Evolutionary conservation across 208 protist species (phyloP).

Genomic region (Phytomonas sp.): DNA sequence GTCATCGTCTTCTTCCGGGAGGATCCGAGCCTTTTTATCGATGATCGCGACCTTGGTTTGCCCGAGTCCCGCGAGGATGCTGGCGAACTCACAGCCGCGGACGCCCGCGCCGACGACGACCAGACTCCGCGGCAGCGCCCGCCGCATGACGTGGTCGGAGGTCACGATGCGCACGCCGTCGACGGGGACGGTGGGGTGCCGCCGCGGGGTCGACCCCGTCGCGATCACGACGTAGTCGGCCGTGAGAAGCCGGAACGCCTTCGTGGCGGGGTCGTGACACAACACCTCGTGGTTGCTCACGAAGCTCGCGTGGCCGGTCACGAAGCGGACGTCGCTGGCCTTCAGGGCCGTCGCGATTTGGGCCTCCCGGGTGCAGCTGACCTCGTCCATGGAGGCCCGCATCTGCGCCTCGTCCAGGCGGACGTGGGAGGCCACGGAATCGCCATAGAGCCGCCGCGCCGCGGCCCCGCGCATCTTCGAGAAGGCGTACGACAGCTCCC

Average conservation of each 20-base stretch:
- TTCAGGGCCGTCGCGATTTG: constrained; percentile 39
- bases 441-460: constrained; percentile 43
- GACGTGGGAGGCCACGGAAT: constrained; percentile 26
- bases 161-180: constrained; percentile 55
- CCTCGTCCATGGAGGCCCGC: constrained; percentile 28
- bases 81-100: constrained; percentile 74
- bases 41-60: constrained; percentile 68
- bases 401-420: constrained; percentile 49
- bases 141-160: constrained; percentile 66
- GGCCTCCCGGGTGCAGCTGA: constrained; percentile 38
- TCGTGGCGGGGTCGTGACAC: constrained; percentile 30
- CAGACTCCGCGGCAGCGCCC: constrained; percentile 51
- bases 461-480: constrained; percentile 27
- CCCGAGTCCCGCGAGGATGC: constrained; percentile 54
- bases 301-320: constrained; percentile 56
- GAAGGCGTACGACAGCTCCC: constrained; percentile 58
- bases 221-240: constrained; percentile 80
- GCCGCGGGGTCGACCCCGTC: constrained; percentile 45
- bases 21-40: constrained; percentile 56
- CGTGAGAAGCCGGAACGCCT: constrained; percentile 41
- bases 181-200: constrained; percentile 44
- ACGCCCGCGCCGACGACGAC: constrained; percentile 70
- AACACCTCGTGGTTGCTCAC: constrained; percentile 38
- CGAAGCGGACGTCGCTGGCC: constrained; percentile 37
- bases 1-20: constrained; percentile 65